A percentile compares a stretch with the other conserved stretches of the same genome.
Conservation (phyloP, 2,329 filamentous ascomycete species). For the Alternaria arbusti region DNA sequence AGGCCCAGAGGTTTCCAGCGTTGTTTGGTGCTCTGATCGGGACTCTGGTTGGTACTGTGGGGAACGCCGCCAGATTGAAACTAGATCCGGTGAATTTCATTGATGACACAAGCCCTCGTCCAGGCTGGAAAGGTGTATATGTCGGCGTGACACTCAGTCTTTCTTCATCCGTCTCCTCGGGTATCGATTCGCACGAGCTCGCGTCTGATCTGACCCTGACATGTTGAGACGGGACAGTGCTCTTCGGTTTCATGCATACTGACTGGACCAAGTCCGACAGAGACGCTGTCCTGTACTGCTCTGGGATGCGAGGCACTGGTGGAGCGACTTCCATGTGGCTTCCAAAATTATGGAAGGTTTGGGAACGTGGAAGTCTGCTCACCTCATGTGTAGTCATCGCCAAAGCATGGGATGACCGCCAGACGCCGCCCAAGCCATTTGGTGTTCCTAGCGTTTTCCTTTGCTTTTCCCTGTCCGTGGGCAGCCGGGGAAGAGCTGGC, state of each 20-base stretch:
- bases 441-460: conserved; percentile 29
- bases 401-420: conserved; percentile 28
- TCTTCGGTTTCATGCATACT: background rate
- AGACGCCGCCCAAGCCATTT: conserved; percentile 25
- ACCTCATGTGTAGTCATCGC: conserved; percentile 38
- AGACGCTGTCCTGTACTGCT: conserved; percentile 26
- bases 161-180: conserved; percentile 8
- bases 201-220: background rate
- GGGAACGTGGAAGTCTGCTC: conserved; percentile 40
- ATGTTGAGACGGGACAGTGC: background rate
- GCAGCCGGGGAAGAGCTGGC: conserved; percentile 17
- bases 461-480: conserved; percentile 24
- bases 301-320: conserved; percentile 34
- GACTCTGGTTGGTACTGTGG: background rate
- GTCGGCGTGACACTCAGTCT: background rate
- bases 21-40: background rate
- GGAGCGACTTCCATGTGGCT: conserved; percentile 19
- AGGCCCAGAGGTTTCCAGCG: background rate
- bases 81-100: background rate
- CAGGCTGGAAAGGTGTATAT: background rate
- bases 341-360: conserved; percentile 35
- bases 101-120: background rate
- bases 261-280: conserved; percentile 14
- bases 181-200: conserved; percentile 7
- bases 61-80: background rate